Evolutionary conservation across 2,329 filamentous ascomycete genomes (phyloP), one percentile per base, ranked within the genome.

Genomic region (Ophiostoma sp.): DNA sequence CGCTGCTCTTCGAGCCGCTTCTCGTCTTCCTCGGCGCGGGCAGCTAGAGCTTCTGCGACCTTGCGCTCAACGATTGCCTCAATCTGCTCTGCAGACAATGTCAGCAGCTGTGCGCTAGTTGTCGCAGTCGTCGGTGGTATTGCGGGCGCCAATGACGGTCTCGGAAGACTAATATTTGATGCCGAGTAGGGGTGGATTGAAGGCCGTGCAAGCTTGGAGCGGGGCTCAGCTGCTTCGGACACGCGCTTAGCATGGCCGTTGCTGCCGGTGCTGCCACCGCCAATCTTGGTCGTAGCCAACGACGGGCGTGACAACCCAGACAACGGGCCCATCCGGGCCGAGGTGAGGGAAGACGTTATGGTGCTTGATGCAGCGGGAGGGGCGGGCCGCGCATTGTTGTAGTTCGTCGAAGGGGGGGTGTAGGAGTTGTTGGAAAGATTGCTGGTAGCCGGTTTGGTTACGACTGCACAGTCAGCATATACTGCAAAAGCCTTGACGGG

Each of bases 11-110:
- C 73, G 74, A 78, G 73, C 69, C 70, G 76, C 74, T 20, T 77
- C 73, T 68, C 78, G 73, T 67, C 76, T 79, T 20, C 84, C 80
- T 60, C 89, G 0, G 86, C 87, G 69, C 90, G 87, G n/a, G 90
- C 89, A 0, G 94, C 93, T 0, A 98, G 83, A 48, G 95, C 93
- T 80, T 97, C 93, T 72, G 90, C 90, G 0, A 98, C 92, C 76
- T 96, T 96, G 75, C 90, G 92, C 79, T 97, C 92, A 1, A 98
- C 93, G 81, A 97, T 89, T 54, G 93, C 92, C 78, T 97, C 94
- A 72, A 98, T 96, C 68, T 89, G 89, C 15, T 88, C 90, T 23
- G 89, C 86, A 0, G 89, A 90, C 10, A 92, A 33, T 11, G 41
- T 23, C 48, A 60, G 23, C 31, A 60, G 48, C 48, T 68, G 67